Conservation (phyloP, 2,329 filamentous ascomycete species). For the Xylariaceae sp. region DNA sequence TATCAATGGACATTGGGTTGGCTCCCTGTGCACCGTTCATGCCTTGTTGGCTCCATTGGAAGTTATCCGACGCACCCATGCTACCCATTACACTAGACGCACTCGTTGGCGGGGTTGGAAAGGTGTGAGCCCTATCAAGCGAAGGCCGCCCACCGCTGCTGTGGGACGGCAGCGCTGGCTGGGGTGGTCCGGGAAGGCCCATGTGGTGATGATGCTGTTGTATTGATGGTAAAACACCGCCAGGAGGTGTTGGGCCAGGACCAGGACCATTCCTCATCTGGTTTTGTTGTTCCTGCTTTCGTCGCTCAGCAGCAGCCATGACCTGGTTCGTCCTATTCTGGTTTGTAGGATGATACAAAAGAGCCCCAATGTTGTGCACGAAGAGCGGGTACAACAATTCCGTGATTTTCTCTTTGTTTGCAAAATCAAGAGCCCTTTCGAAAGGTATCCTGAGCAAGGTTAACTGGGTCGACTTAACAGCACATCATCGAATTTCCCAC, state of each 20-base stretch:
- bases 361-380: constrained; percentile 91
- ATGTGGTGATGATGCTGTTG: constrained; percentile 62
- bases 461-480: constrained; percentile 4
- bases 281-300: constrained; percentile 65
- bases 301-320: constrained; percentile 77
- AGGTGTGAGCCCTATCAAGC: constrained; percentile 83
- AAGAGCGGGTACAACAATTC: constrained; percentile 93
- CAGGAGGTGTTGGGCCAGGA: constrained; percentile 47
- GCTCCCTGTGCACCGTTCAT: constrained; percentile 59
- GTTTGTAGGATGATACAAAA: constrained; percentile 92
- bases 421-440: constrained; percentile 94
- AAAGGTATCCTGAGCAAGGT: constrained; percentile 79
- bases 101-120: constrained; percentile 89
- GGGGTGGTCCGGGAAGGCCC: constrained; percentile 52
- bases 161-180: constrained; percentile 59
- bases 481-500: constrained; percentile 28
- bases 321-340: constrained; percentile 77
- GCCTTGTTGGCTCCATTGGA: constrained; percentile 68
- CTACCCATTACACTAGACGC: constrained; percentile 77
- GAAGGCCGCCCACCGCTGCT: constrained; percentile 69
- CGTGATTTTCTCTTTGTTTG: constrained; percentile 99
- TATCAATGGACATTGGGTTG: constrained; percentile 78
- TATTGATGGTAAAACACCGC: constrained; percentile 57
- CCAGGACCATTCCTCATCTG: constrained; percentile 58
- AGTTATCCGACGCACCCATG: constrained; percentile 72